Conservation (phyloP, 2,329 filamentous ascomycete genomes). For the Colletotrichum noveboracense region DNA sequence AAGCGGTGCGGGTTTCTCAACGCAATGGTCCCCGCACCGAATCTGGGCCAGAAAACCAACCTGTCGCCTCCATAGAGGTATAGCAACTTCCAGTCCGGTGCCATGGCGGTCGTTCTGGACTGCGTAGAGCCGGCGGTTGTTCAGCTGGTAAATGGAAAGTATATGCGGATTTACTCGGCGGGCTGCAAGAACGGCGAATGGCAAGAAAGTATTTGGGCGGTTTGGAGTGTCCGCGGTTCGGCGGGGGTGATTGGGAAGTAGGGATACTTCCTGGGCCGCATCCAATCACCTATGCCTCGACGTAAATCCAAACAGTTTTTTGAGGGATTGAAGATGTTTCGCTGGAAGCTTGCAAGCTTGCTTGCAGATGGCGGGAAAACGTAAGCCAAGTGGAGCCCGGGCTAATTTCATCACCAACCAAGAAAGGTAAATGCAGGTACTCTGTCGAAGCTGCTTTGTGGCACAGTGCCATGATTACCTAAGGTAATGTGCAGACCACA, state of each 20-base stretch:
- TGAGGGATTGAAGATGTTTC: not conserved
- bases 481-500: not conserved
- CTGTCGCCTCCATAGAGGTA: slow-evolving; percentile 46
- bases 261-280: not conserved
- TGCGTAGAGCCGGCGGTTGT: not conserved
- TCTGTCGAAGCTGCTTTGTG: not conserved
- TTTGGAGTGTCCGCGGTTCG: not conserved
- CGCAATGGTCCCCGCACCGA: not conserved
- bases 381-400: not conserved
- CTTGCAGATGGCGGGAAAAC: not conserved
- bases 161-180: not conserved
- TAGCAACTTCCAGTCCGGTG: slow-evolving; percentile 14
- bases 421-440: not conserved
- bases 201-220: not conserved
- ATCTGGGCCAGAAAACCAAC: slow-evolving; percentile 32
- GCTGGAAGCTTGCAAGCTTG: not conserved
- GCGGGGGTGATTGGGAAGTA: not conserved
- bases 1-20: not conserved
- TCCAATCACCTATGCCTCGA: not conserved
- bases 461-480: not conserved
- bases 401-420: not conserved
- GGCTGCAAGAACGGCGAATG: not conserved
- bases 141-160: not conserved
- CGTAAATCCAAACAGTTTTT: not conserved
- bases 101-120: not conserved